Percentiles rank a stretch among this genome's conserved stretches.
These are phyloP conservation scores for Saccharomycopsis sp. DNA, from an alignment of 805 yeast species.

Conservation along the genomic window DNA sequence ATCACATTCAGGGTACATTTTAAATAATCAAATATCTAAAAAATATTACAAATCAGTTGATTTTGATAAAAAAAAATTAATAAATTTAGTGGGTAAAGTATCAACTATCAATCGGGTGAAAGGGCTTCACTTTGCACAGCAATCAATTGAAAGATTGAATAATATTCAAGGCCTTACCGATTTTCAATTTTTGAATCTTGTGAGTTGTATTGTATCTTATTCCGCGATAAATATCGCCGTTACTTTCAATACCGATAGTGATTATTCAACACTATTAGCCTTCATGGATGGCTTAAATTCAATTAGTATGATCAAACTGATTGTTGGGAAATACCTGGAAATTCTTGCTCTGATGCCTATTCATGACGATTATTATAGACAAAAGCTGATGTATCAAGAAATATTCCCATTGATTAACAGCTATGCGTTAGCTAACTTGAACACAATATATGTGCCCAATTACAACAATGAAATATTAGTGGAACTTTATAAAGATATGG, in stretches of 20 bases:
- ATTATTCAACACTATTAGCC: conserved; percentile 4
- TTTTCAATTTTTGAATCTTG: background rate
- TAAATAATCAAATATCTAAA: background rate
- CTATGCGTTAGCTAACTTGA: background rate
- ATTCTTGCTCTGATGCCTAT: no score
- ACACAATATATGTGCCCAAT: conserved; percentile 7
- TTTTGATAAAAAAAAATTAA: no score
- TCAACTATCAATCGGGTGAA: background rate
- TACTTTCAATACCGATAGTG: conserved; percentile 6
- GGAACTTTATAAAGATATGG: conserved; percentile 5
- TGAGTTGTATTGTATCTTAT: background rate
- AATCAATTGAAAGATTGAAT: conserved; percentile 4
- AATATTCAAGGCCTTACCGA: background rate
- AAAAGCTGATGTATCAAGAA: background rate
- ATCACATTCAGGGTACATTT: conserved; percentile 6
- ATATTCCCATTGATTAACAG: conserved; percentile 4
- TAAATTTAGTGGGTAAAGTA: background rate
- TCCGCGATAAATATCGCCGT: conserved; percentile 7
- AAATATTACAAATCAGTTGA: background rate
- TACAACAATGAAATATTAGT: conserved; percentile 1
- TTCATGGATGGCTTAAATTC: conserved; percentile 5
- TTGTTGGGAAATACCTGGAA: no score
- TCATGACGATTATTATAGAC: background rate
- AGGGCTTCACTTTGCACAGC: conserved; percentile 2
- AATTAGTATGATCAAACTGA: background rate